Base-by-base conservation (phyloP, 768 basidiomycete species). In the Leccinum longicurvipes region DNA sequence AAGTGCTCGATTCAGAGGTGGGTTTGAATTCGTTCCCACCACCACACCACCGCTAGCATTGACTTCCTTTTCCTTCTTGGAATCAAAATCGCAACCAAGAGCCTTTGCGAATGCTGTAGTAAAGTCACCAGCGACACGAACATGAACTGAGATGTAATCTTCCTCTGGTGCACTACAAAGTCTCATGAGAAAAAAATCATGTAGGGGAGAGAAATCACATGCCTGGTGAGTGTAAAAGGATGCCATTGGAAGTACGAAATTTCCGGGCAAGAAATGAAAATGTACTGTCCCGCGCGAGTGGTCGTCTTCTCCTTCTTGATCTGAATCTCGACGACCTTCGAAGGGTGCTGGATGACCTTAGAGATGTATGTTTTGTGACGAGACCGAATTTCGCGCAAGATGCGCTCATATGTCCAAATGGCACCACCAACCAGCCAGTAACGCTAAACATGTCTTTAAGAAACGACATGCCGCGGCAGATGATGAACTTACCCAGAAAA, bases 161-260 rank as follows among this genome's bases (percentile, higher is more conserved):
- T 97, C 94, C 67, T 97, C 93, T 1, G 94, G 95, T 0, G 95
- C 93, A 62, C 89, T 91, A 55, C 7, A 55, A 47, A 23, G 17
- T 27, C n/a, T n/a, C 19, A 27, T 53, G 12, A 56, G 52, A 45
- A 27, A 23, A 12, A n/a, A 36, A 28, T 21, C 17, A 7, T 24
- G 19, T 4, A 25, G 11, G 10, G 14, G 2, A n/a, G 32, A 28
- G 50, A 36, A 47, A 49, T 36, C 29, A 61, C 58, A 54, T 47
- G n/a, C 86, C 86, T 88, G 31, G 93, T 96, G 57, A 97, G 82
- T 15, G 94, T 96, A 80, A 97, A 97, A 9, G 94, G 93, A 67
- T 98, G 95, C 90, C 93, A 98, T 69, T 97, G 93, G 79, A 89
- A 95, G 76, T 93, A 96, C 19, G 89, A 92, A 46, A 98, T 78